Evolutionary conservation across 169 alveolate species (phyloP).

Genomic region (Cryptosporidium xiaoi): DNA sequence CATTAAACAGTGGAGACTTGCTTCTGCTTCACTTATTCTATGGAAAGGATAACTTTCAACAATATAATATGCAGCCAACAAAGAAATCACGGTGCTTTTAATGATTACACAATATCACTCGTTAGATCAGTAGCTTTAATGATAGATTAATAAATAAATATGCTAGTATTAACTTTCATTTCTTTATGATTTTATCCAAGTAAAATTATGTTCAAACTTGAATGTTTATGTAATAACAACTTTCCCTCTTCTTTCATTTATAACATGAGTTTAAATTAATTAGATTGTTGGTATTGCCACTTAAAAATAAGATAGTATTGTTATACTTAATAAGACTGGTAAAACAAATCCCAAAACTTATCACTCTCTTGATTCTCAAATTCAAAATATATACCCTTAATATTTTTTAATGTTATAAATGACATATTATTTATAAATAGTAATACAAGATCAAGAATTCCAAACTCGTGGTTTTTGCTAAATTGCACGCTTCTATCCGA

Average conservation of each 20-base stretch:
- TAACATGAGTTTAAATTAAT: background rate
- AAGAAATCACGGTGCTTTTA: background rate
- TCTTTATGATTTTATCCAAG: no score
- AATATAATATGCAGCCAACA: background rate
- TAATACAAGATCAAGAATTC: background rate
- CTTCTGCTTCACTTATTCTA: slow-evolving; percentile 20
- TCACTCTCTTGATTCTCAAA: slow-evolving; percentile 26
- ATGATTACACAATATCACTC: no score
- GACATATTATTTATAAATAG: background rate
- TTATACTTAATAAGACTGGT: background rate
- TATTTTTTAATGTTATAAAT: background rate
- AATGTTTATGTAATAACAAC: no score
- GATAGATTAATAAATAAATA: no score
- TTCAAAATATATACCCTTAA: slow-evolving; percentile 17
- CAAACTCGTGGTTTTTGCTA: background rate
- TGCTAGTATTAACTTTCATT: no score
- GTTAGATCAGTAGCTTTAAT: no score
- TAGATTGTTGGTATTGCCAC: background rate
- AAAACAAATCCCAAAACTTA: slow-evolving; percentile 45
- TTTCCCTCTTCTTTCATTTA: no score
- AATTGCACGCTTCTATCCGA: background rate
- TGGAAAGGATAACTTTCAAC: slow-evolving; percentile 22
- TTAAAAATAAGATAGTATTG: no score
- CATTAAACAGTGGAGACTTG: slow-evolving; percentile 59
- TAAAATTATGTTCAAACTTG: no score